phyloP scores from a whole-genome alignment of 768 basidiomycete genomes.

The Holtermannia corniformis region DNA sequence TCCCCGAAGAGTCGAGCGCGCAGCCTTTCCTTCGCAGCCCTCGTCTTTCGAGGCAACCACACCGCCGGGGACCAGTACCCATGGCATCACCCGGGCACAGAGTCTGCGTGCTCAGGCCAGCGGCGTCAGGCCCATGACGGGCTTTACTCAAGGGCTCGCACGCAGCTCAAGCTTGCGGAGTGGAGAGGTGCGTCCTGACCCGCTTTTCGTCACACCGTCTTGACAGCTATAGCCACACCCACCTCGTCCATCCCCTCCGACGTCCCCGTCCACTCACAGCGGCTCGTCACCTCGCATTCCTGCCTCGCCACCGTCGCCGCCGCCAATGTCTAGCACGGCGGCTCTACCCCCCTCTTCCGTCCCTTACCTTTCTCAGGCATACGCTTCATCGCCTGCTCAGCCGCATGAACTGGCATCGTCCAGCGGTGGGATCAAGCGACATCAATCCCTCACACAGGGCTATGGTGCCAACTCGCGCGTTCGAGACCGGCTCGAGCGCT shows the following conservation, averaged over 20 bases:
- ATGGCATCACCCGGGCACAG: constrained; percentile 26
- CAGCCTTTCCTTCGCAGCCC: too few relatives aligned
- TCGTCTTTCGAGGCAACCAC: too few relatives aligned
- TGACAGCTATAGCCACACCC: constrained; percentile 4
- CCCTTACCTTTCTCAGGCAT: constrained; percentile 1
- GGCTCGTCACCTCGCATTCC: constrained; percentile 9
- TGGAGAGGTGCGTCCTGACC: constrained; percentile 16
- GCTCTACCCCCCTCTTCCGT: constrained; percentile 28
- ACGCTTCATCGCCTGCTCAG: neutral
- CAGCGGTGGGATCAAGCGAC: constrained; percentile 25
- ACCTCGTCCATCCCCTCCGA: constrained; percentile 5
- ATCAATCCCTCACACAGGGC: constrained; percentile 30
- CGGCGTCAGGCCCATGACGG: neutral
- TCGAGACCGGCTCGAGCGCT: constrained; percentile 23
- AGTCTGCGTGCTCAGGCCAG: constrained; percentile 33
- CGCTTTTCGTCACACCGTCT: constrained; percentile 5
- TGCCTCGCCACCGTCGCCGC: constrained; percentile 23
- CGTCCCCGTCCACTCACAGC: constrained; percentile 13
- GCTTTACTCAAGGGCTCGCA: too few relatives aligned
- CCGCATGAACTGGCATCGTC: neutral
- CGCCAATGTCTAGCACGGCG: constrained; percentile 27
- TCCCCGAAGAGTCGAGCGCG: neutral
- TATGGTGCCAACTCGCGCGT: constrained; percentile 18
- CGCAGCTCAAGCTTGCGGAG: neutral
- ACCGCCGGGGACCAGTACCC: too few relatives aligned